A percentile compares a stretch with the other conserved stretches of the same genome.
Evolutionary conservation across 176 grass and related monocot genomes (phyloP).

Genomic region (Bothriochloa decipiens): DNA sequence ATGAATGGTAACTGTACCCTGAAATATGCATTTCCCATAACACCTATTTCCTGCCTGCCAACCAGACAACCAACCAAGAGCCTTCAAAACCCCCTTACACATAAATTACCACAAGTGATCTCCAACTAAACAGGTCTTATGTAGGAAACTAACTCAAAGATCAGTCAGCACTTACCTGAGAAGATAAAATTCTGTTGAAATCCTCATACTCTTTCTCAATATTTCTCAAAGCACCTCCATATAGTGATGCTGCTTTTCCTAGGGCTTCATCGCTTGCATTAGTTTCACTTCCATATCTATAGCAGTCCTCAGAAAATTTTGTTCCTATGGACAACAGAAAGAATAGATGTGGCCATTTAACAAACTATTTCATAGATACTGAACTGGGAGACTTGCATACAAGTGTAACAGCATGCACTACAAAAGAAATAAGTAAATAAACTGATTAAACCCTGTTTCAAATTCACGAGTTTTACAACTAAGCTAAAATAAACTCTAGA

Average conservation of each 20-base stretch:
- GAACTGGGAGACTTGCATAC: constrained; percentile 18
- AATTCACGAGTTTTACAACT: background rate
- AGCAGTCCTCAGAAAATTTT: constrained; percentile 99
- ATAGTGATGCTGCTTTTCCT: constrained; percentile 73
- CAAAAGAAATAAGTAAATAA: constrained; percentile 6
- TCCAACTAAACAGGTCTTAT: constrained; percentile 3
- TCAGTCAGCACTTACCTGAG: constrained; percentile 59
- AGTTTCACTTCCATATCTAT: constrained; percentile 91
- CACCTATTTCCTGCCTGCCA: background rate
- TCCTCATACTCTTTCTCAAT: constrained; percentile 94
- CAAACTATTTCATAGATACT: constrained; percentile 23
- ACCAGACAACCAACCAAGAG: background rate
- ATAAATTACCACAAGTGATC: background rate
- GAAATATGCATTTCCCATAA: background rate
- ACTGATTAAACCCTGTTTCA: background rate
- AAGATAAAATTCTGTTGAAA: constrained; percentile 78
- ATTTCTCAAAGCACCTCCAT: constrained; percentile 95
- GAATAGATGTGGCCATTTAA: constrained; percentile 29
- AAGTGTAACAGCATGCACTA: background rate
- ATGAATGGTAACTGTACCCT: background rate
- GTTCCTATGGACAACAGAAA: constrained; percentile 62
- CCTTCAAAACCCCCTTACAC: background rate
- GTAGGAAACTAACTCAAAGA: constrained; percentile 16
- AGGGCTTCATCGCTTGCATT: constrained; percentile 68
- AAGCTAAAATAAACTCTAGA: background rate